Base-by-base conservation (phyloP, 2,329 filamentous ascomycete species). In the Mycosphaerella arachidis region DNA sequence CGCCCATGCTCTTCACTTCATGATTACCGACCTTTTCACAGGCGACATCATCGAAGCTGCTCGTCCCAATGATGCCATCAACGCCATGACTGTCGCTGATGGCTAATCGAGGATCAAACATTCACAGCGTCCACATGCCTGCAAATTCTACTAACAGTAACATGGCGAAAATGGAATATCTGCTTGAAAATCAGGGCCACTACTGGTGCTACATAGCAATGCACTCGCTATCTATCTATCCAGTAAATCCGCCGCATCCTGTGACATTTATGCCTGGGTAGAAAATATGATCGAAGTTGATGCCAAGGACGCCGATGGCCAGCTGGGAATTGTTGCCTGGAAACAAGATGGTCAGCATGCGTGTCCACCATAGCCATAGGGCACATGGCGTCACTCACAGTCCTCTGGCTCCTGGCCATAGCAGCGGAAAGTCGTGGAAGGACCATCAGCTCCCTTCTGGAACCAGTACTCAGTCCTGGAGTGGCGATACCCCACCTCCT, bases 381-480 rank as follows among this genome's bases (percentile, higher is more conserved):
- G 33, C 12, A 35, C 12, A 13, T 13, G 12, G 2, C 33, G 4
- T 35, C 33, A 51, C 53, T 55, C n/a, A 55, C 53, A 55, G 30
- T 56, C 40, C 4, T n/a, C 24, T 16, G 54, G 46, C 29, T 56
- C 54, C 31, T 37, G 54, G 5, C 43, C 54, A 35, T 56, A 27
- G 27, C 46, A 48, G 8, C 45, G 54, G 20, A 56, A 51, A 6
- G 40, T 56, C 16, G 54, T 48, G 16, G 40, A 27, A 12, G 31
- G 18, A 24, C 24, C 24, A 18, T 48, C 29, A 12, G 54, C 29
- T 8, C 27, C 54, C 5, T 10, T 43, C 29, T 27, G 8, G 53
- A 55, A 45, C 53, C 53, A 55, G 27, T 55, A 55, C 53, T 55
- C 53, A 20, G 33, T 55, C 20, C 53, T n/a, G 16, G 33, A 43